Evolutionary conservation across 768 basidiomycete species (phyloP), one percentile per base, ranked within the genome.

Genomic region (Rhizopogon vinicolor): DNA sequence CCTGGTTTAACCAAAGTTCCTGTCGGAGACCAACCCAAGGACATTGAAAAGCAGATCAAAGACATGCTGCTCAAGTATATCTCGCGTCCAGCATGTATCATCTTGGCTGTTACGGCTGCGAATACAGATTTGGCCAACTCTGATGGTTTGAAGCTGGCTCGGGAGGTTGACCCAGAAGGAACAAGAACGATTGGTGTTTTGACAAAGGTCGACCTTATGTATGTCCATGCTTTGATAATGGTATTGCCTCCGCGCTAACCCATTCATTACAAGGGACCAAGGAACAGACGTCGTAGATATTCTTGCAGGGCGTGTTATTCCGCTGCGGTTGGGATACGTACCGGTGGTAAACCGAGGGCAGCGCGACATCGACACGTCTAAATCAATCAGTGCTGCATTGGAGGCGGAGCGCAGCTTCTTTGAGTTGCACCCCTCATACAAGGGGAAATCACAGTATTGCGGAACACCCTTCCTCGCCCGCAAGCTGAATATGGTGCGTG

Each of bases 281-380:
- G 97, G 97, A 53, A 98, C 96, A 6, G 96, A 99, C 69, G 97
- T 99, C 37, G 94, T 99, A 29, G 97, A 99, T 71, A 98, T 99
- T 68, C 84, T 99, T 46, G 97, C 97, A 4, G 96, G 97, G 8
- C 86, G 97, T 49, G 85, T 99, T 62, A 98, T 98, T 66, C 97
- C 96, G 48, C 81, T 99, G 39, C 87, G 97, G 56, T 75, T 99
- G 41, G 97, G 97, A 51, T 99, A 98, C 67, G 97, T 98, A 3
- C 97, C 97, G 9, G 97, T 99, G 8, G 97, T 99, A 65, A 99
- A 99, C 72, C 86, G 97, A 68, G 95, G 96, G 39, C 97, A 98
- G 69, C 86, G 94, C 46, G 97, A 99, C 71, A 99, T 99, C 61
- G 97, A 99, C 60, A 74, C 78, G 12, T 84, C 84, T 61, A 97